These are phyloP conservation scores for Medicago arabica DNA, from an alignment of 306 rosid genomes.

Conservation along the genomic window DNA sequence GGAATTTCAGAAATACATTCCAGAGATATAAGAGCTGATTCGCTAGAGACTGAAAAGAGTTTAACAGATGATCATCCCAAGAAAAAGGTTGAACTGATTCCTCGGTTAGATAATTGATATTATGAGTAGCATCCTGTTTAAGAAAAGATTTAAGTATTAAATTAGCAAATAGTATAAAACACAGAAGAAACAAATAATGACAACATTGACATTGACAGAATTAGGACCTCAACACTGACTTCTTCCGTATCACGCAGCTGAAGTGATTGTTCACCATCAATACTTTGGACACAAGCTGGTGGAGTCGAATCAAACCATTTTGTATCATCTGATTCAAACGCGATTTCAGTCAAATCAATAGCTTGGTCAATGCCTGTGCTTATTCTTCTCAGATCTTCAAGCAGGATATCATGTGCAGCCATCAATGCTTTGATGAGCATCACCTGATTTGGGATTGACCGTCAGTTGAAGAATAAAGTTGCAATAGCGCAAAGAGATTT, in stretches of 20 bases:
- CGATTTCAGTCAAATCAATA: constrained; percentile 74
- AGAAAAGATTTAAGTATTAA: constrained; percentile 13
- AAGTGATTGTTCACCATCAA: constrained; percentile 49
- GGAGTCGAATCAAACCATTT: constrained; percentile 54
- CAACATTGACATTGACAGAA: constrained; percentile 24
- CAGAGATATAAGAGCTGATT: constrained; percentile 75
- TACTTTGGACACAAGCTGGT: constrained; percentile 43
- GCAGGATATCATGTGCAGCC: constrained; percentile 75
- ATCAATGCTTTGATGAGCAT: constrained; percentile 73
- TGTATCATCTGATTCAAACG: constrained; percentile 65
- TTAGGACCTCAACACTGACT: constrained; percentile 62
- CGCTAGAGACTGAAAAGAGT: constrained; percentile 61
- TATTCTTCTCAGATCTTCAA: constrained; percentile 78
- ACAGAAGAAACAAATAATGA: constrained; percentile 36
- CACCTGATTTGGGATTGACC: constrained; percentile 49
- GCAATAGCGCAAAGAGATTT: constrained; percentile 24
- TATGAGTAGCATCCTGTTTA: constrained; percentile 56
- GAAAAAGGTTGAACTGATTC: constrained; percentile 55
- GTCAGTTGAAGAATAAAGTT: constrained; percentile 30
- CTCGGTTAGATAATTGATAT: constrained; percentile 46
- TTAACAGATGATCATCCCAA: constrained; percentile 57
- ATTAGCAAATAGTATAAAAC: constrained; percentile 29
- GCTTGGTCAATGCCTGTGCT: constrained; percentile 70
- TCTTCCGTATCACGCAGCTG: constrained; percentile 54
- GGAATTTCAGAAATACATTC: constrained; percentile 85